Base-by-base conservation (phyloP, 108 stramenopile species). In the Fragilariopsis cylindrus region DNA sequence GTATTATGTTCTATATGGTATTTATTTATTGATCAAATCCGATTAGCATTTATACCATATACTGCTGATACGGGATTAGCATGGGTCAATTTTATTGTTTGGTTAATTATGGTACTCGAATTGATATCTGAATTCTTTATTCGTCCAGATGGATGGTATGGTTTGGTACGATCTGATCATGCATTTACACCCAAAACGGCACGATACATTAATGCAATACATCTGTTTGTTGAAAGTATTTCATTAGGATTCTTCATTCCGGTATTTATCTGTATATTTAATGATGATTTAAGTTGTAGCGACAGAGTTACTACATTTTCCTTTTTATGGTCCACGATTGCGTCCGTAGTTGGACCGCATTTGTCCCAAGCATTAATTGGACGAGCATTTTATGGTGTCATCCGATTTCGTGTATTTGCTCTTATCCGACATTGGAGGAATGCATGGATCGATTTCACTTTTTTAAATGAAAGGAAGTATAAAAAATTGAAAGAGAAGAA, bases 341-440 rank as follows among this genome's bases (percentile, higher is more conserved):
- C 71, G 3, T 73, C 81, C 18, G 62, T 84, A 0, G 44, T 54
- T 13, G 81, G 88, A 6, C 77, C 84, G 4, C n/a, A 30, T 16
- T 8, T 55, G 8, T 12, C 40, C 69, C 30, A 40, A 81, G 12
- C 71, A 77, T 21, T 78, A 79, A 41, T 70, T 67, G 47, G 94
- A 87, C 7, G 65, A 75, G n/a, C 76, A 75, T 40, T 77, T 68
- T 50, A 62, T 89, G 48, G 84, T 74, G 15, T 44, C 89, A 43
- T 71, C 83, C 39, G 76, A 69, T 70, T 95, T 43, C 90, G 94
- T 46, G 69, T 92, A 16, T 95, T 91, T 82, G 90, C 87, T 9
- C 74, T 91, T 13, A 86, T 95, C 39, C 85, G 94, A 13, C 94
- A 95, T 67, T 92, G 89, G 90, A 87, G 85, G 44, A 81, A 92